Percentiles rank a stretch among this genome's conserved stretches.
These are phyloP conservation scores for Geranium brycei DNA, from an alignment of 345 rosid species.

Conservation along the genomic window DNA sequence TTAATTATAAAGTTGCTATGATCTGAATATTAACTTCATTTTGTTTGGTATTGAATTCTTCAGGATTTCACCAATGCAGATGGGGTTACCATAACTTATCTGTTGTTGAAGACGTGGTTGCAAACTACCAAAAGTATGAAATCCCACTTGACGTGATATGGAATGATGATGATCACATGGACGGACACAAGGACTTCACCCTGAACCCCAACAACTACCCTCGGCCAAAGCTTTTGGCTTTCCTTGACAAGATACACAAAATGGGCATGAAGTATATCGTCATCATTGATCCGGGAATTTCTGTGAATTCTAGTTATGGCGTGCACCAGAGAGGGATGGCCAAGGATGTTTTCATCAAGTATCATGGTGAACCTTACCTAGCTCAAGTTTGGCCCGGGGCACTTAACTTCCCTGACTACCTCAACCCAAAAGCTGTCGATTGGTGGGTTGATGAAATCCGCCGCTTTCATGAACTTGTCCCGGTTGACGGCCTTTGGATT, in stretches of 20 bases:
- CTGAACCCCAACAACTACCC: conserved; percentile 51
- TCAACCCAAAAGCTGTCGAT: conserved; percentile 71
- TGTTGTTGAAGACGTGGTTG: conserved; percentile 89
- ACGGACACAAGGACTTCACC: conserved; percentile 84
- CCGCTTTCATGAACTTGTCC: conserved; percentile 79
- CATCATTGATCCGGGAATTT: conserved; percentile 66
- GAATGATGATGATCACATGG: conserved; percentile 99
- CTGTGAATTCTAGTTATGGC: conserved; percentile 68
- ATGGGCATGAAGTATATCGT: conserved; percentile 90
- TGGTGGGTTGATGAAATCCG: conserved; percentile 95
- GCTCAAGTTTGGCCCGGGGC: conserved; percentile 99
- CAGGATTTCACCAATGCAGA: conserved; percentile 95
- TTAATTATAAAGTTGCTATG: no score
- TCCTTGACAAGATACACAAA: conserved; percentile 68
- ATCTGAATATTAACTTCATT: no score
- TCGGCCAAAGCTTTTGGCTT: conserved; percentile 64
- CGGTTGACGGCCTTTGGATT: conserved; percentile 86
- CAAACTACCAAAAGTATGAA: conserved; percentile 59
- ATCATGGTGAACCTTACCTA: conserved; percentile 63
- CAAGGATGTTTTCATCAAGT: conserved; percentile 80
- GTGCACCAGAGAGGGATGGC: conserved; percentile 67
- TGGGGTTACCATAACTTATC: conserved; percentile 98
- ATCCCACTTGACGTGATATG: conserved; percentile 93
- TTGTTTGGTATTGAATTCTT: not conserved
- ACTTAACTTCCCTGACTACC: conserved; percentile 89